A percentile compares a stretch with the other conserved stretches of the same genome.
Conservation (phyloP, 73 alveolate species). For the Uronychia binucleata region DNA sequence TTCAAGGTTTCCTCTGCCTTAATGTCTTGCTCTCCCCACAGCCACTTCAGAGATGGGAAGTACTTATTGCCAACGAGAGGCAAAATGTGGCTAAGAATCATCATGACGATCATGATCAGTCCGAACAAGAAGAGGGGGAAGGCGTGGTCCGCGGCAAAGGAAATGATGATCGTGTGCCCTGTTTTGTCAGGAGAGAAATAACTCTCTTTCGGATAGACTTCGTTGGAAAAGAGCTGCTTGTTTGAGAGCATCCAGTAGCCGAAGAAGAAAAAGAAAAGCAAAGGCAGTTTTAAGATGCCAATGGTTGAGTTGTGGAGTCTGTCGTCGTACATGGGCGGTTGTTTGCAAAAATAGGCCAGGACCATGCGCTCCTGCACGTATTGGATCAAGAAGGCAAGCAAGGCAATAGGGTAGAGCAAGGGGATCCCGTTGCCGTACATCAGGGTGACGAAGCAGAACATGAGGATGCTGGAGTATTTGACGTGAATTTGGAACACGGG, state of each 20-base stretch:
- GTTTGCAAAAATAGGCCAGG: conserved; percentile 34
- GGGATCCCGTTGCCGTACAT: conserved; percentile 62
- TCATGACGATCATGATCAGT: background rate
- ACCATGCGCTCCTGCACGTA: conserved; percentile 35
- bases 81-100: background rate
- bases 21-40: background rate
- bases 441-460: conserved; percentile 45
- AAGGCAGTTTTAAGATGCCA: conserved; percentile 35
- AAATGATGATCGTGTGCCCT: background rate
- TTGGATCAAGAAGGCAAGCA: conserved; percentile 24
- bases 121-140: conserved; percentile 29
- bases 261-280: conserved; percentile 9
- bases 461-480: conserved; percentile 53
- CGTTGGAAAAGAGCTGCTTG: conserved; percentile 32
- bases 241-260: conserved; percentile 53
- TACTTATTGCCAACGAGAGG: background rate
- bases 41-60: background rate
- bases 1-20: conserved; percentile 33
- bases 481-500: conserved; percentile 50
- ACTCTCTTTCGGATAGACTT: background rate
- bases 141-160: conserved; percentile 7
- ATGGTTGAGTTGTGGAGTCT: conserved; percentile 42
- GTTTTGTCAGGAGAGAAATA: background rate
- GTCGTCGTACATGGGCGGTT: conserved; percentile 62
- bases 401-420: conserved; percentile 43